Conservation (phyloP, 1,284 basidiomycete genomes). For the Erythrobasidium hasegawianum region DNA sequence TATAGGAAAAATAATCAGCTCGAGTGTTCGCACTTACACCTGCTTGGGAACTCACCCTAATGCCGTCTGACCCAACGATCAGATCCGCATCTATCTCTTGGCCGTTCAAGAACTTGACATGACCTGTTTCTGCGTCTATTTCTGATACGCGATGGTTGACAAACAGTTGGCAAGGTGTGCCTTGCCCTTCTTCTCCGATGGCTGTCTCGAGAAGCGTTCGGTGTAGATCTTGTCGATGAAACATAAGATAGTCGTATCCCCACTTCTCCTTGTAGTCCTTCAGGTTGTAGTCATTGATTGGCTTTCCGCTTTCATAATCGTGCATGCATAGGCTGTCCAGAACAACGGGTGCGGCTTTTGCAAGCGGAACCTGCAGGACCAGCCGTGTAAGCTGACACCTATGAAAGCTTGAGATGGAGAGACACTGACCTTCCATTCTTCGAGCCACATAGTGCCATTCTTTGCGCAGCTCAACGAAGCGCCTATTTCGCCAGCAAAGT, state of each 20-base stretch:
- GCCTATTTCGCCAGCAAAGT: constrained; percentile 47
- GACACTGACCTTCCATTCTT: constrained; percentile 42
- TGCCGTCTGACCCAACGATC: constrained; percentile 50
- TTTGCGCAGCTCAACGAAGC: constrained; percentile 48
- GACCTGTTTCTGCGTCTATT: constrained; percentile 46
- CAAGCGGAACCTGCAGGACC: constrained; percentile 36
- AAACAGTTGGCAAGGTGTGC: constrained; percentile 44
- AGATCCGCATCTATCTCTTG: constrained; percentile 46
- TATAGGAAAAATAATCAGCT: too few relatives aligned
- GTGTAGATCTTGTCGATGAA: constrained; percentile 50
- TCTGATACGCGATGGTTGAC: constrained; percentile 47
- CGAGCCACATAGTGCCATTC: constrained; percentile 46
- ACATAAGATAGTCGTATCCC: constrained; percentile 47
- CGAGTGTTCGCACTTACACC: too few relatives aligned
- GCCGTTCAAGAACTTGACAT: constrained; percentile 49
- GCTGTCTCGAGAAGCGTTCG: constrained; percentile 47
- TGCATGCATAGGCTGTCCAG: constrained; percentile 46
- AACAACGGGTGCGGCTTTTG: constrained; percentile 43
- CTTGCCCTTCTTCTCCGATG: constrained; percentile 44
- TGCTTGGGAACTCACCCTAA: constrained; percentile 37
- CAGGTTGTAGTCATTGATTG: constrained; percentile 46
- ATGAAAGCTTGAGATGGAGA: neutral
- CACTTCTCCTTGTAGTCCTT: constrained; percentile 46
- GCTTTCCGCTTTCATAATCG: constrained; percentile 47
- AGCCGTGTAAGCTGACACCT: neutral